phyloP scores from a whole-genome alignment of 768 basidiomycete species.

The Mycena filopes region DNA sequence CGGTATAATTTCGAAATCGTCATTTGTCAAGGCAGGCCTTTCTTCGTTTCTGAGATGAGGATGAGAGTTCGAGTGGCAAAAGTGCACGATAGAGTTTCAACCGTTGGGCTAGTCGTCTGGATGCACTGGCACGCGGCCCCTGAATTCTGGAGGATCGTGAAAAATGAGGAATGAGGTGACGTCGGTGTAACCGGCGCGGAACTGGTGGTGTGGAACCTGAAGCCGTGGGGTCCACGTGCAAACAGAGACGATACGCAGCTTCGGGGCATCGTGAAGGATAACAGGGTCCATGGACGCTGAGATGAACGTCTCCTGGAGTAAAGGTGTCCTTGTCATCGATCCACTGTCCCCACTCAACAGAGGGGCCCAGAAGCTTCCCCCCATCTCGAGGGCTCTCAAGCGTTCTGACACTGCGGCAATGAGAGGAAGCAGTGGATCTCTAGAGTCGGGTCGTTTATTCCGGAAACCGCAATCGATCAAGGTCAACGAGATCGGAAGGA shows the following conservation, averaged over 20 bases:
- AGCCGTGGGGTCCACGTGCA: background rate
- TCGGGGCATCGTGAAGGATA: slow-evolving; percentile 1
- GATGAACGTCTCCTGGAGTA: background rate
- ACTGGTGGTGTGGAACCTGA: background rate
- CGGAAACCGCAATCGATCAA: background rate
- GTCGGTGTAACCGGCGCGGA: background rate
- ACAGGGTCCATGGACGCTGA: background rate
- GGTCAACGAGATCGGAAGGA: background rate
- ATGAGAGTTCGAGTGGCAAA: no score
- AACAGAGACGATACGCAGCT: background rate
- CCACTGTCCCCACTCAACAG: background rate
- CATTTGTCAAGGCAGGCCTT: no score
- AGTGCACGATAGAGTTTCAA: no score
- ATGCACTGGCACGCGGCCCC: no score
- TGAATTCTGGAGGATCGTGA: background rate
- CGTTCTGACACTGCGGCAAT: background rate
- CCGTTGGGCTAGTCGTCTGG: no score
- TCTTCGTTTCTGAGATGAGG: no score
- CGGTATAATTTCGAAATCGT: no score
- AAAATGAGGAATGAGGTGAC: background rate
- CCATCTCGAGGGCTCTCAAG: background rate
- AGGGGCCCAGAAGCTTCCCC: background rate
- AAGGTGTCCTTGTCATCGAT: background rate
- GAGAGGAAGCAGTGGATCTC: background rate
- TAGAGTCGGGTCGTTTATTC: background rate